phyloP scores from a whole-genome alignment of 139 green algal species.

The Chlamydomonas sphaeroides region DNA sequence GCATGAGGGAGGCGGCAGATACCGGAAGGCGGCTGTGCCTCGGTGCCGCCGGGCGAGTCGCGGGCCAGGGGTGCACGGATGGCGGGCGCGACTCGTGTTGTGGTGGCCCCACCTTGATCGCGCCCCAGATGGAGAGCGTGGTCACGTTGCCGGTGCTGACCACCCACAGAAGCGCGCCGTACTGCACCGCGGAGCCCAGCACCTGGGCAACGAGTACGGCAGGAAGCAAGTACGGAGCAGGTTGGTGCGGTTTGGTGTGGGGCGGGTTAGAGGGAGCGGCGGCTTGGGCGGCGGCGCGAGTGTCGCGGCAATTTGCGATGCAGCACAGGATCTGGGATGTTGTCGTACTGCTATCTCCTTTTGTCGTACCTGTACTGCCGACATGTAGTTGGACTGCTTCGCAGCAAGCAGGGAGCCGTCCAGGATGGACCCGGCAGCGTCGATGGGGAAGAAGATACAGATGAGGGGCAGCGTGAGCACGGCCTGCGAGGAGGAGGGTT shows the following conservation, averaged over 20 bases:
- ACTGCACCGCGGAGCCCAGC: slow-evolving; percentile 46
- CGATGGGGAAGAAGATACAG: slow-evolving; percentile 53
- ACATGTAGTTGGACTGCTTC: slow-evolving; percentile 61
- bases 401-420: slow-evolving; percentile 67
- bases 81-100: no score
- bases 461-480: slow-evolving; percentile 59
- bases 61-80: no score
- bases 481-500: slow-evolving; percentile 23
- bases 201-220: neutral
- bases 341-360: neutral
- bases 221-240: neutral
- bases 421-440: slow-evolving; percentile 61
- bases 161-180: slow-evolving; percentile 46
- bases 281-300: neutral
- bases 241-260: neutral
- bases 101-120: slow-evolving; percentile 33
- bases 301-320: neutral
- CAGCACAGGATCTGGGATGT: no score
- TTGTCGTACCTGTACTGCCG: slow-evolving; percentile 9
- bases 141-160: slow-evolving; percentile 19
- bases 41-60: no score
- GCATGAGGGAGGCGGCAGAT: no score
- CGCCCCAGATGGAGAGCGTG: slow-evolving; percentile 46
- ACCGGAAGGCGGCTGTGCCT: no score
- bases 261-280: neutral